These are phyloP conservation scores for Chlorella sorokiniana DNA, from an alignment of 139 green algal genomes.

Conservation along the genomic window DNA sequence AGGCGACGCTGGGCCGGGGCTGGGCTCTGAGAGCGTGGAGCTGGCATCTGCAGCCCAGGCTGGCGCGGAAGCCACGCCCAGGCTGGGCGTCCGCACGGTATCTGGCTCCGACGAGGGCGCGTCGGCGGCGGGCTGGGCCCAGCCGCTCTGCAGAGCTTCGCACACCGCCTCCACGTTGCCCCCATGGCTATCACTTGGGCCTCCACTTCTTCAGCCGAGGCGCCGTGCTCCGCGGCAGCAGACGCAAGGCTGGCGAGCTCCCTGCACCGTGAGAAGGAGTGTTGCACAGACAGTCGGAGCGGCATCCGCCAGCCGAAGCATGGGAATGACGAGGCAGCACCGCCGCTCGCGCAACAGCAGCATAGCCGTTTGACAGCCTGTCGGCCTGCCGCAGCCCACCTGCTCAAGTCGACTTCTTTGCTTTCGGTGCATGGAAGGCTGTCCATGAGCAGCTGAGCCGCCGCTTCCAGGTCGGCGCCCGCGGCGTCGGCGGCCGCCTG, in stretches of 20 bases:
- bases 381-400: not conserved
- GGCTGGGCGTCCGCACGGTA: slow-evolving; percentile 4
- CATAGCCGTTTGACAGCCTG: no score
- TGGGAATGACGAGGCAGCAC: not conserved
- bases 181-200: not conserved
- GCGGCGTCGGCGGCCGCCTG: not conserved
- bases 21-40: not conserved
- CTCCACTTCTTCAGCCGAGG: not conserved
- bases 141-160: not conserved
- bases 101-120: slow-evolving; percentile 7
- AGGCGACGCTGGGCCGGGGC: not conserved
- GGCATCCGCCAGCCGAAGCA: not conserved
- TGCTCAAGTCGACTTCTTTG: not conserved
- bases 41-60: slow-evolving; percentile 2
- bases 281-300: not conserved
- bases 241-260: not conserved
- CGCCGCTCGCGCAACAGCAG: not conserved
- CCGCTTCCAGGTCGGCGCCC: not conserved
- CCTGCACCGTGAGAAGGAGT: not conserved
- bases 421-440: not conserved
- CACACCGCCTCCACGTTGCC: not conserved
- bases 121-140: not conserved
- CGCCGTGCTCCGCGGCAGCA: not conserved
- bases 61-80: not conserved
- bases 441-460: slow-evolving; percentile 5